Evolutionary conservation across 2,329 filamentous ascomycete species (phyloP).

Genomic region (Colletotrichum plurivorum): DNA sequence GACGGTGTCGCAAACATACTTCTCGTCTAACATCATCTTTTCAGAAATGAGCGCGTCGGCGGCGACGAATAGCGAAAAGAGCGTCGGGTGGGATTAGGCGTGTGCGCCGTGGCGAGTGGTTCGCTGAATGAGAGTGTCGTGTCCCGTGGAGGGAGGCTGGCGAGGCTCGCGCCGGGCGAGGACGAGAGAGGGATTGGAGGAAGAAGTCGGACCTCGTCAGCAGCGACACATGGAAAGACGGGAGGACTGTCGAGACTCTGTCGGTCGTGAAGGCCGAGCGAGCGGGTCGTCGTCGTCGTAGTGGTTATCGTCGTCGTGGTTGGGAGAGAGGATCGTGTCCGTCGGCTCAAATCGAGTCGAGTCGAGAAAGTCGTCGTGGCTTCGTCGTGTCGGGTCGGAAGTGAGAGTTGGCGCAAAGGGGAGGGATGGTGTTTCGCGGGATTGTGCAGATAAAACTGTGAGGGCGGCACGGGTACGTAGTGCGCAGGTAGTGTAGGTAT

Average conservation of each 20-base stretch:
- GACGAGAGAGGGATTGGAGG: constrained; percentile 19
- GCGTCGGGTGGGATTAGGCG: constrained; percentile 17
- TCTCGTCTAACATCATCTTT: constrained; percentile 42
- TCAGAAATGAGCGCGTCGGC: constrained; percentile 37
- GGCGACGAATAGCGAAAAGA: constrained; percentile 30
- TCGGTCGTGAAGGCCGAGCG: background rate
- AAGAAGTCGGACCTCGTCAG: constrained; percentile 33
- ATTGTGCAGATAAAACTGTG: constrained; percentile 37
- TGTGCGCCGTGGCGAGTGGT: constrained; percentile 27
- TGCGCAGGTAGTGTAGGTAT: constrained; percentile 22
- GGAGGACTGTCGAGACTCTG: constrained; percentile 21
- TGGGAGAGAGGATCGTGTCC: constrained; percentile 12
- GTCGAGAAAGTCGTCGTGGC: constrained; percentile 32
- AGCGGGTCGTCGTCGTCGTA: constrained; percentile 15
- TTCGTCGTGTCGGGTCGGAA: constrained; percentile 21
- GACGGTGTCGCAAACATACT: constrained; percentile 41
- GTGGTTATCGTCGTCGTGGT: constrained; percentile 12
- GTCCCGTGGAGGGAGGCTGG: constrained; percentile 33
- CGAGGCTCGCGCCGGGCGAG: constrained; percentile 46
- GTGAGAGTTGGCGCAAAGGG: constrained; percentile 34
- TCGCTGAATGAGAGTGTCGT: constrained; percentile 34
- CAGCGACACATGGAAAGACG: constrained; percentile 39
- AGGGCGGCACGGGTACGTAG: constrained; percentile 37
- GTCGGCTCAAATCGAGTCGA: constrained; percentile 30
- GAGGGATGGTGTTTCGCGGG: constrained; percentile 37